These are phyloP conservation scores for Venturiaceae sp. DNA, from an alignment of 2,329 filamentous ascomycete species.

Conservation along the genomic window DNA sequence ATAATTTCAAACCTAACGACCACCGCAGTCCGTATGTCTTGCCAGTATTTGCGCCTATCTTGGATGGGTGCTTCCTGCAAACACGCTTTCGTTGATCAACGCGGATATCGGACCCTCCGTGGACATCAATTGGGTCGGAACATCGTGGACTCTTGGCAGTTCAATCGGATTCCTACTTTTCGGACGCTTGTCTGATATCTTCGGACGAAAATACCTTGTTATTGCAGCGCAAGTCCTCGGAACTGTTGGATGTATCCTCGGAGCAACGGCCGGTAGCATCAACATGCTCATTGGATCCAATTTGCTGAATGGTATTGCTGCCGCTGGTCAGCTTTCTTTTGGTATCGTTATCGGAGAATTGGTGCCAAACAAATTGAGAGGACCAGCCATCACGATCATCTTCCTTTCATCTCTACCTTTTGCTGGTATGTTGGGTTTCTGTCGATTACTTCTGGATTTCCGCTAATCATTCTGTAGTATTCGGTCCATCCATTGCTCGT, in stretches of 20 bases:
- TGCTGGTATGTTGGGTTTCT: background rate
- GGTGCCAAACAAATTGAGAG: slow-evolving; percentile 33
- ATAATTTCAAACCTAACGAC: background rate
- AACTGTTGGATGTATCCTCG: slow-evolving; percentile 30
- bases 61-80: slow-evolving; percentile 20
- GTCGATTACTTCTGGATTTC: slow-evolving; percentile 11
- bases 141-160: slow-evolving; percentile 28
- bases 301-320: slow-evolving; percentile 28
- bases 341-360: slow-evolving; percentile 33
- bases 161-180: slow-evolving; percentile 31
- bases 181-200: slow-evolving; percentile 34
- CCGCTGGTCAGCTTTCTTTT: slow-evolving; percentile 32
- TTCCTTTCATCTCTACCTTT: slow-evolving; percentile 17
- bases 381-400: slow-evolving; percentile 15
- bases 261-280: slow-evolving; percentile 24
- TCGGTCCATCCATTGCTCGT: slow-evolving; percentile 39
- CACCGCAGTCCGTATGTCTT: slow-evolving; percentile 15
- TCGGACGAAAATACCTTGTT: slow-evolving; percentile 33
- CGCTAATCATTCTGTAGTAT: slow-evolving; percentile 15
- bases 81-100: slow-evolving; percentile 15
- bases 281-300: slow-evolving; percentile 29
- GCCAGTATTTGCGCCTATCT: slow-evolving; percentile 19
- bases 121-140: slow-evolving; percentile 20
- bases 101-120: slow-evolving; percentile 7
- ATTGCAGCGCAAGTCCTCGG: slow-evolving; percentile 23